phyloP scores from a whole-genome alignment of 2,329 filamentous ascomycete species.

The Rhexocercosporidium sp. region DNA sequence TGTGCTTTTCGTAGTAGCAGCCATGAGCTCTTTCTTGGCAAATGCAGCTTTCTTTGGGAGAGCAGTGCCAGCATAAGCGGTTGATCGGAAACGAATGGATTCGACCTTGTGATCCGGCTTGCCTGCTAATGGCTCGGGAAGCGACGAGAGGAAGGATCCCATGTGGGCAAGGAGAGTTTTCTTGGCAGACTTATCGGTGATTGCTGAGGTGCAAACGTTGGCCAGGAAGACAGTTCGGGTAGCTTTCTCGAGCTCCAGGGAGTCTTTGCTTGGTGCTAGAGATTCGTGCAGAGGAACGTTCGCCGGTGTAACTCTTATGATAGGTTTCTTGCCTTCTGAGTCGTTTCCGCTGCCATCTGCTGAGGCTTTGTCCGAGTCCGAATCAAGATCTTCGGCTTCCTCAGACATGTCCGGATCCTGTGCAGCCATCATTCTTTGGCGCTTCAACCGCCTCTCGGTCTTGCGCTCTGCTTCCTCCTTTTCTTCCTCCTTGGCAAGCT shows the following conservation, averaged over 20 bases:
- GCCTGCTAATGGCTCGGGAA: conserved; percentile 50
- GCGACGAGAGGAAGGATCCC: conserved; percentile 70
- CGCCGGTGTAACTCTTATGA: conserved; percentile 48
- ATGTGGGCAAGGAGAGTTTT: conserved; percentile 80
- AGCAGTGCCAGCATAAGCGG: conserved; percentile 76
- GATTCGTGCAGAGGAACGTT: conserved; percentile 59
- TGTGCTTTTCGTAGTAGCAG: conserved; percentile 86
- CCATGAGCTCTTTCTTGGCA: conserved; percentile 89
- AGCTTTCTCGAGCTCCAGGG: conserved; percentile 78
- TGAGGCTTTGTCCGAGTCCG: conserved; percentile 37
- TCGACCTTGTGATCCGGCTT: conserved; percentile 74
- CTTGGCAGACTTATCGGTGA: conserved; percentile 81
- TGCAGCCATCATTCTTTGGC: conserved; percentile 53
- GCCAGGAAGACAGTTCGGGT: conserved; percentile 89
- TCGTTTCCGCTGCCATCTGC: conserved; percentile 37
- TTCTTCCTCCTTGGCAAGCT: conserved; percentile 64
- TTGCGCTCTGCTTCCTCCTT: conserved; percentile 56
- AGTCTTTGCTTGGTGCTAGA: conserved; percentile 57
- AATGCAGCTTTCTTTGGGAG: conserved; percentile 95
- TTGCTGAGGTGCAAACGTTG: conserved; percentile 84
- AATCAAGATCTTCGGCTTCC: conserved; percentile 38
- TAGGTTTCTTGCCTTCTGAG: conserved; percentile 39
- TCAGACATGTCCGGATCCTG: conserved; percentile 43
- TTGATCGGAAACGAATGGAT: conserved; percentile 92
- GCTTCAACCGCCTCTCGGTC: conserved; percentile 52